Base-by-base conservation (phyloP, 352 stramenopile genomes). In the Aphanomyces euteiches region DNA sequence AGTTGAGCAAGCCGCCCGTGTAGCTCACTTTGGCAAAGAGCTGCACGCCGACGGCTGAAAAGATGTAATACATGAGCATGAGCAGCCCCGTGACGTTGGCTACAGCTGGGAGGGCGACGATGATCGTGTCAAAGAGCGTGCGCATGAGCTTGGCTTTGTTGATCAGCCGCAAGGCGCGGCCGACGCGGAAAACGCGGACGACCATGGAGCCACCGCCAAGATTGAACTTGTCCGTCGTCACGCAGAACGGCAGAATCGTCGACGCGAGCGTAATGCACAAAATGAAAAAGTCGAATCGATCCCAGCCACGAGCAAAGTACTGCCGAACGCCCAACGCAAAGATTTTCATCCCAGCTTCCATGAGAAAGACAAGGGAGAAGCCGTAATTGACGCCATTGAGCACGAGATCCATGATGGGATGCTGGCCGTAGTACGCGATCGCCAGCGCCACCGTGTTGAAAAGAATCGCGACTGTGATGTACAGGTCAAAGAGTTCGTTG, bases 51-150 rank as follows among this genome's bases (percentile, higher is more conserved):
- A 96, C 89, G 0, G 94, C 92, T 48, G 93, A 79, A 73, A 96
- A 98, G 66, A 98, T 98, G 78, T 97, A 98, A 15, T 97, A 77
- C 75, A 98, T 87, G 6, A 98, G 75, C 34, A 97, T 89, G 34
- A 98, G 64, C 41, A 98, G 89, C 5, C 81, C 90, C 37, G 84
- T 91, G 66, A 98, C 93, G 74, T 98, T 98, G 60, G 80, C 90
- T 17, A 97, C 83, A 0, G 83, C 87, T 38, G 92, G 93, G 0
- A 98, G 78, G 37, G 88, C 80, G 12, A 93, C 88, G 50, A 98
- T 85, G 34, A 98, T 79, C n/a, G 93, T 98, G 45, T 96, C 75
- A 57, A 98, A 73, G 65, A 97, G 92, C 64, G 95, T 88, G 1
- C 81, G 77, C 56, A 98, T 89, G 48, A 81, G 88, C 72, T 96